phyloP scores from a whole-genome alignment of 441 rosid species.

The Mallotus japonicus region DNA sequence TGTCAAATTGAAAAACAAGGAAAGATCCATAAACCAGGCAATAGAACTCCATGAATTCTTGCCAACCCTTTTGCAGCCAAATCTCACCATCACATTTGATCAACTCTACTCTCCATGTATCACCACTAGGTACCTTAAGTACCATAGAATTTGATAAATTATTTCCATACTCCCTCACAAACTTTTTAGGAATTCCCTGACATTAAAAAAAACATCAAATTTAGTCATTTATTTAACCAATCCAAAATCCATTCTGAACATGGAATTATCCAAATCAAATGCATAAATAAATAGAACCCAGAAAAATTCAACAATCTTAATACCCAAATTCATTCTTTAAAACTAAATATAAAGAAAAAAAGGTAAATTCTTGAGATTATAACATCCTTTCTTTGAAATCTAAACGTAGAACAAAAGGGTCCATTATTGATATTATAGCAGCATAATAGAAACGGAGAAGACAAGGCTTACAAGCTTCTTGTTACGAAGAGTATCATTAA shows the following conservation, averaged over 20 bases:
- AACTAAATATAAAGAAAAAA: no score
- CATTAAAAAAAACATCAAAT: not conserved
- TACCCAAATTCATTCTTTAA: no score
- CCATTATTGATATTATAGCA: not conserved
- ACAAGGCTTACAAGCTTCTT: conserved; percentile 4
- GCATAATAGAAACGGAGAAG: not conserved
- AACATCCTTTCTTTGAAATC: not conserved
- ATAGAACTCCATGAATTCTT: conserved; percentile 36
- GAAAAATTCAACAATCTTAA: not conserved
- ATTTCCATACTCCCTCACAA: conserved; percentile 6
- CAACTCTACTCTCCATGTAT: conserved; percentile 23
- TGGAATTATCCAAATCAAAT: not conserved
- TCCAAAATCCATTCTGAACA: not conserved
- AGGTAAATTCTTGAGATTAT: not conserved
- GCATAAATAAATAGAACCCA: not conserved
- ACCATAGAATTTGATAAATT: not conserved
- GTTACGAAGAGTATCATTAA: not conserved
- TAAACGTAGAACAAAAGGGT: not conserved
- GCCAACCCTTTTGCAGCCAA: conserved; percentile 49
- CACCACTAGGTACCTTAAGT: conserved; percentile 20
- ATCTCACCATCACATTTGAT: conserved; percentile 23
- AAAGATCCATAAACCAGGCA: conserved; percentile 29
- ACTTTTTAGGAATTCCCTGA: conserved; percentile 13
- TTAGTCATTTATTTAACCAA: not conserved
- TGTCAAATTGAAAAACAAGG: conserved; percentile 33